Percentiles rank a stretch among this genome's conserved stretches.
Conservation (phyloP, 2,329 filamentous ascomycete genomes). For the Arachnomyces sp. region DNA sequence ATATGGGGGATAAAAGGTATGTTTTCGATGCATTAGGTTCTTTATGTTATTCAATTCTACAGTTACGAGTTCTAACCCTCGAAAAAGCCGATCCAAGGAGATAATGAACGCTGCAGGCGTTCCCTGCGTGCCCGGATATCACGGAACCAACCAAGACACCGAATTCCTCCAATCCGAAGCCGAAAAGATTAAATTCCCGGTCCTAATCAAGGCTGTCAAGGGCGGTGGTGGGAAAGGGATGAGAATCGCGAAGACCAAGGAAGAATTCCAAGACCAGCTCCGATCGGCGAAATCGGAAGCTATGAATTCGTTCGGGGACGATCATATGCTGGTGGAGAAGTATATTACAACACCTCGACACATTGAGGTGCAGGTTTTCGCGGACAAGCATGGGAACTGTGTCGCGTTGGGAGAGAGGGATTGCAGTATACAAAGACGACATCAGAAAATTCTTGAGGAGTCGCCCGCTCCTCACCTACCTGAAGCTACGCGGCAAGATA, state of each 20-base stretch:
- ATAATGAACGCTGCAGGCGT: slow-evolving; percentile 96
- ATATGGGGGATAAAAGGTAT: slow-evolving; percentile 88
- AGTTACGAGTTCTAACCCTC: no score
- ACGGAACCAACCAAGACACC: slow-evolving; percentile 72
- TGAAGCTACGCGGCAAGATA: slow-evolving; percentile 52
- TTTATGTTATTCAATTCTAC: no score
- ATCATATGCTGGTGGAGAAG: slow-evolving; percentile 61
- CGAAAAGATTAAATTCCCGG: slow-evolving; percentile 59
- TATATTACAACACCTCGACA: slow-evolving; percentile 61
- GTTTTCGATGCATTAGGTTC: slow-evolving; percentile 2
- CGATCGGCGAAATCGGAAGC: slow-evolving; percentile 59
- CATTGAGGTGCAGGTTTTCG: slow-evolving; percentile 62
- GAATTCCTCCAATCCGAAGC: slow-evolving; percentile 60
- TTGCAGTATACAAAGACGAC: slow-evolving; percentile 58
- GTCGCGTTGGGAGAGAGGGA: slow-evolving; percentile 59
- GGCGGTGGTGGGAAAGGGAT: slow-evolving; percentile 62
- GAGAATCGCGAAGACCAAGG: slow-evolving; percentile 52
- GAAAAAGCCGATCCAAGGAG: slow-evolving; percentile 66
- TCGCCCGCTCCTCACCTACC: slow-evolving; percentile 57
- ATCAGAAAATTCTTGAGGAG: slow-evolving; percentile 61
- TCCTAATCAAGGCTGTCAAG: slow-evolving; percentile 60
- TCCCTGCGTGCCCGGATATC: slow-evolving; percentile 92
- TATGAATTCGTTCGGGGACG: slow-evolving; percentile 57
- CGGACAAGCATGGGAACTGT: slow-evolving; percentile 57
- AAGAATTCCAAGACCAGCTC: slow-evolving; percentile 54